Evolutionary conservation across 768 basidiomycete genomes (phyloP).

Genomic region (Suillus clintonianus): DNA sequence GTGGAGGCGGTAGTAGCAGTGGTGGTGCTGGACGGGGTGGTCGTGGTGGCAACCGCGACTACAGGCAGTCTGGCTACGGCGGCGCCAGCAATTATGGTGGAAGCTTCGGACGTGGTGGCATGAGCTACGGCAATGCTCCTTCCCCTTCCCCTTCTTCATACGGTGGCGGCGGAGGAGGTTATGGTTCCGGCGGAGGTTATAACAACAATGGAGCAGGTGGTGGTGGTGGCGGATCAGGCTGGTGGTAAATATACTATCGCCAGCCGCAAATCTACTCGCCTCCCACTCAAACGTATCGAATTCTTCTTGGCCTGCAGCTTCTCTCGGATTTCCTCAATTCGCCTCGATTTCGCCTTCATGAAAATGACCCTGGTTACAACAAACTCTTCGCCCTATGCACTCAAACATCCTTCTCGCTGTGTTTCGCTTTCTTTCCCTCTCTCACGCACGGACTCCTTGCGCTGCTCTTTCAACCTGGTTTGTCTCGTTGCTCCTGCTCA

Average conservation of each 20-base stretch:
- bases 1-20: constrained; percentile 51
- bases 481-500: constrained; percentile 59
- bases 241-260: constrained; percentile 45
- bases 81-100: constrained; percentile 38
- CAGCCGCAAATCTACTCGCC: constrained; percentile 13
- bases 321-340: constrained; percentile 19
- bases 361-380: constrained; percentile 24
- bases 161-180: constrained; percentile 40
- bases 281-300: constrained; percentile 4
- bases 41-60: constrained; percentile 40
- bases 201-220: constrained; percentile 23
- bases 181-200: constrained; percentile 40
- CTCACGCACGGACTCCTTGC: constrained; percentile 43
- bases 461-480: constrained; percentile 65
- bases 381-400: constrained; percentile 13
- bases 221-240: constrained; percentile 38
- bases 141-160: constrained; percentile 8
- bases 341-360: constrained; percentile 17
- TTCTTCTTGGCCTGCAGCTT: constrained; percentile 8
- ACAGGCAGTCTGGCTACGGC: constrained; percentile 31
- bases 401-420: constrained; percentile 18
- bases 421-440: constrained; percentile 32
- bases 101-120: constrained; percentile 27
- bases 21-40: constrained; percentile 38
- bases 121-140: constrained; percentile 25